These are phyloP conservation scores for Sicyos baderoa DNA, from an alignment of 306 rosid species.

Conservation along the genomic window DNA sequence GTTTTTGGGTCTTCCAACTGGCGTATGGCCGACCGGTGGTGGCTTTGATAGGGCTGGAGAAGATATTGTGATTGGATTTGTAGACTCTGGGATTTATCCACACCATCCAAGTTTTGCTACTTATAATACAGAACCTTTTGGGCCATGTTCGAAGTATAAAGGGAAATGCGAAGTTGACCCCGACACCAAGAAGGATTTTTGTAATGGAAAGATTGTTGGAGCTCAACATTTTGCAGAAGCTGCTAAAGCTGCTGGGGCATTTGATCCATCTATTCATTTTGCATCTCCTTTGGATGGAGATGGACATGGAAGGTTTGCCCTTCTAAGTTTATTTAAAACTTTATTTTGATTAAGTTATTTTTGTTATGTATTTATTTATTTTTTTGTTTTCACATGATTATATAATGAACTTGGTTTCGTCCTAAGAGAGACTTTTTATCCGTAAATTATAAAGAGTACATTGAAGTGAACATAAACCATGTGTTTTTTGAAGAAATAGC, in stretches of 20 bases:
- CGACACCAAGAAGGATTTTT: conserved; percentile 65
- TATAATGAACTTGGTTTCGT: neutral
- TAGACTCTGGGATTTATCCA: conserved; percentile 91
- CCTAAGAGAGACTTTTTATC: neutral
- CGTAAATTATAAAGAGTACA: neutral
- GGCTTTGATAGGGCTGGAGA: conserved; percentile 99
- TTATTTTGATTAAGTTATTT: too few relatives aligned
- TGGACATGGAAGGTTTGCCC: conserved; percentile 93
- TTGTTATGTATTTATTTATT: too few relatives aligned
- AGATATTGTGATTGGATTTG: conserved; percentile 88
- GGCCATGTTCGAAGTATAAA: conserved; percentile 70
- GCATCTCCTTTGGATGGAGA: conserved; percentile 97
- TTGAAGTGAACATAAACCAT: neutral
- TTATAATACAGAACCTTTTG: conserved; percentile 60
- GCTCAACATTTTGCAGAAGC: conserved; percentile 98
- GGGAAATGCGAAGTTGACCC: conserved; percentile 94
- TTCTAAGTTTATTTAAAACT: neutral
- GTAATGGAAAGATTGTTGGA: conserved; percentile 96
- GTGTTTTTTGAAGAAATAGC: too few relatives aligned
- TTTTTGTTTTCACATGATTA: conserved; percentile 4
- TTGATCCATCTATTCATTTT: conserved; percentile 82
- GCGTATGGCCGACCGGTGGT: conserved; percentile 99
- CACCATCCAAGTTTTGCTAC: conserved; percentile 87
- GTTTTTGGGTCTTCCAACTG: conserved; percentile 99
- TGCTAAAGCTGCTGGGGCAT: conserved; percentile 92